A percentile compares a stretch with the other conserved stretches of the same genome.
These are phyloP conservation scores for Xylariaceae sp. DNA, from an alignment of 2,329 filamentous ascomycete genomes.

Conservation along the genomic window DNA sequence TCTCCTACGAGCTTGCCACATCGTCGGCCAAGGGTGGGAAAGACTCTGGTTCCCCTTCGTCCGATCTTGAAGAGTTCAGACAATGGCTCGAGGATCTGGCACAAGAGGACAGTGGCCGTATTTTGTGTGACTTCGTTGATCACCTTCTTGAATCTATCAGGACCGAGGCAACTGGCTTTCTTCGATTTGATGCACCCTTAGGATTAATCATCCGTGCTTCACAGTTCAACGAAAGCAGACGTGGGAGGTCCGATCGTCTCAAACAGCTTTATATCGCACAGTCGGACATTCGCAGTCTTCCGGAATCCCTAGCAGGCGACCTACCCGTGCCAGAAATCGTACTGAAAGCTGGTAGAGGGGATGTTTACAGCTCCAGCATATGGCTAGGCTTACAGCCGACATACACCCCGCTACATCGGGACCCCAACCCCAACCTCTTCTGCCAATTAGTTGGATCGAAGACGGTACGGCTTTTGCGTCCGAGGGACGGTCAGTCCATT, in stretches of 20 bases:
- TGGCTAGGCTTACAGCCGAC: constrained; percentile 87
- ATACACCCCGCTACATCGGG: constrained; percentile 83
- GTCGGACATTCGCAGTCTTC: constrained; percentile 65
- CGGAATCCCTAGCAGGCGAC: constrained; percentile 55
- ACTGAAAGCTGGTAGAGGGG: constrained; percentile 60
- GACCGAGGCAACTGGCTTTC: constrained; percentile 37
- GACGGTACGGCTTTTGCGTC: constrained; percentile 63
- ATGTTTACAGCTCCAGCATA: constrained; percentile 80
- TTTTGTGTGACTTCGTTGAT: constrained; percentile 21
- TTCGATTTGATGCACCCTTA: constrained; percentile 56
- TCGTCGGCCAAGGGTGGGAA: neutral
- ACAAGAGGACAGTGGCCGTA: neutral
- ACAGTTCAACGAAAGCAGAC: constrained; percentile 39
- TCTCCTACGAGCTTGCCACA: constrained; percentile 28
- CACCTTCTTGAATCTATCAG: constrained; percentile 22
- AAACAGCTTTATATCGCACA: constrained; percentile 79
- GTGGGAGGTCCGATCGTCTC: constrained; percentile 10
- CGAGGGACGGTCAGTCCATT: constrained; percentile 55
- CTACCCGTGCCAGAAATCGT: constrained; percentile 64
- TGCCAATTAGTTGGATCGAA: constrained; percentile 75
- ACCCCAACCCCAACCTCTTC: constrained; percentile 92
- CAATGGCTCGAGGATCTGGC: constrained; percentile 18
- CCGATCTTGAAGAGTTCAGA: constrained; percentile 13
- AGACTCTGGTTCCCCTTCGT: neutral
- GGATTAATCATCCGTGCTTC: constrained; percentile 56